Conservation (phyloP, 176 grass and related monocot genomes). For the Ensete glaucum region DNA sequence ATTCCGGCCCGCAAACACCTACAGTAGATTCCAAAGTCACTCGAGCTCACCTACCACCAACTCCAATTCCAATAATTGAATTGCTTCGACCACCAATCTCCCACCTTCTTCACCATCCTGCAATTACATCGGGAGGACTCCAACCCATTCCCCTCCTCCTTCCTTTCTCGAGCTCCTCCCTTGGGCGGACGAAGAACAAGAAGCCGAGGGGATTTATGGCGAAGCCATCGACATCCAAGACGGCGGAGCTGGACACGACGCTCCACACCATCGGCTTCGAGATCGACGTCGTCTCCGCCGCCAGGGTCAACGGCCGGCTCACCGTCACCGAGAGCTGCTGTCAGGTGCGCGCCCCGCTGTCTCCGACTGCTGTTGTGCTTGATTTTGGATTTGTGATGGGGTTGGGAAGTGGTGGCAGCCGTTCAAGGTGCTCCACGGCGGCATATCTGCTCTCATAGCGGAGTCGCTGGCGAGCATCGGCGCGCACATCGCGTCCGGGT, state of each 20-base stretch:
- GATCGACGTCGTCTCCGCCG: conserved; percentile 50
- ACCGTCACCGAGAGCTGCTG: conserved; percentile 51
- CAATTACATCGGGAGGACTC: no score
- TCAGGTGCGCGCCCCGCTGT: conserved; percentile 33
- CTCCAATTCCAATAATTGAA: no score
- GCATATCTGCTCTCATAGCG: conserved; percentile 63
- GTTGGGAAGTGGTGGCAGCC: conserved; percentile 27
- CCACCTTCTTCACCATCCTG: no score
- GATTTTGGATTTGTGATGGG: not conserved
- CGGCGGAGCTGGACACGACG: conserved; percentile 38
- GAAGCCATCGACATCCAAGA: not conserved
- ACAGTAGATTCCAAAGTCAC: no score
- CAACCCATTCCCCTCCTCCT: no score
- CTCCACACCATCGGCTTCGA: conserved; percentile 61
- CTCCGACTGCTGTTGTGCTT: no score
- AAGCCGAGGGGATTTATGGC: not conserved
- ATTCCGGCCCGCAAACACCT: no score
- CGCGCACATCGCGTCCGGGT: conserved; percentile 77
- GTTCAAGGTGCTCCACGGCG: conserved; percentile 93
- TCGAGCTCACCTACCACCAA: no score
- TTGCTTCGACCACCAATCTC: no score
- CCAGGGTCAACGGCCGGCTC: conserved; percentile 45
- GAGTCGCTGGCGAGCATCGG: conserved; percentile 89
- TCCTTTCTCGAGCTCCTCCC: no score
- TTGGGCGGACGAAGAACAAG: no score